Conservation (phyloP, 257 asterid genomes). For the Hygrophila difformis region DNA sequence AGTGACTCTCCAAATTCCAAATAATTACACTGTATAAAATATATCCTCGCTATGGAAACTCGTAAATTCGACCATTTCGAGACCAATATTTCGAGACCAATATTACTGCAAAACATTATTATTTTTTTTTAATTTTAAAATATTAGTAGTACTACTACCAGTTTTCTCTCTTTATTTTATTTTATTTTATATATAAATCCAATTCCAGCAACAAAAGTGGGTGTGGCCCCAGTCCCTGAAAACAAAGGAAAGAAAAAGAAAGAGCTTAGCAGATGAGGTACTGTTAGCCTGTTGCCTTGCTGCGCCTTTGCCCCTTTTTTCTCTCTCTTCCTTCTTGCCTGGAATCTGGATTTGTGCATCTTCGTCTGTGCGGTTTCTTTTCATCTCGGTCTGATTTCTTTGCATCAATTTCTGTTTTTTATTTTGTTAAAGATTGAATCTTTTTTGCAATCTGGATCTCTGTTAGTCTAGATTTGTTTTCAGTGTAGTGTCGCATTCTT, state of each 20-base stretch:
- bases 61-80: slow-evolving; percentile 30
- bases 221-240: slow-evolving; percentile 20
- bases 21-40: too few relatives aligned
- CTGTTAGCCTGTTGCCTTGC: slow-evolving; percentile 22
- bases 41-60: slow-evolving; percentile 27
- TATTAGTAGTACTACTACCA: too few relatives aligned
- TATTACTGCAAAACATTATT: too few relatives aligned
- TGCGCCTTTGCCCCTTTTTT: slow-evolving; percentile 34
- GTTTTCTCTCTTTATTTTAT: too few relatives aligned
- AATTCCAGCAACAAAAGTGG: slow-evolving; percentile 18
- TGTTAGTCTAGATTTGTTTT: slow-evolving; percentile 15
- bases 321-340: slow-evolving; percentile 10
- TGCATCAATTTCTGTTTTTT: slow-evolving; percentile 13
- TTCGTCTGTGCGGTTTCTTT: slow-evolving; percentile 18
- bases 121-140: too few relatives aligned
- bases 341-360: slow-evolving; percentile 18
- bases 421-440: slow-evolving; percentile 17
- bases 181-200: too few relatives aligned
- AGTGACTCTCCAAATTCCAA: slow-evolving; percentile 4
- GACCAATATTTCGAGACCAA: too few relatives aligned
- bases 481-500: slow-evolving; percentile 1
- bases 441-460: slow-evolving; percentile 19
- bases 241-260: slow-evolving; percentile 9
- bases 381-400: slow-evolving; percentile 21
- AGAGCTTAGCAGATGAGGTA: slow-evolving; percentile 15